Base-by-base conservation (phyloP, 768 basidiomycete species). In the Lactarius vividus region DNA sequence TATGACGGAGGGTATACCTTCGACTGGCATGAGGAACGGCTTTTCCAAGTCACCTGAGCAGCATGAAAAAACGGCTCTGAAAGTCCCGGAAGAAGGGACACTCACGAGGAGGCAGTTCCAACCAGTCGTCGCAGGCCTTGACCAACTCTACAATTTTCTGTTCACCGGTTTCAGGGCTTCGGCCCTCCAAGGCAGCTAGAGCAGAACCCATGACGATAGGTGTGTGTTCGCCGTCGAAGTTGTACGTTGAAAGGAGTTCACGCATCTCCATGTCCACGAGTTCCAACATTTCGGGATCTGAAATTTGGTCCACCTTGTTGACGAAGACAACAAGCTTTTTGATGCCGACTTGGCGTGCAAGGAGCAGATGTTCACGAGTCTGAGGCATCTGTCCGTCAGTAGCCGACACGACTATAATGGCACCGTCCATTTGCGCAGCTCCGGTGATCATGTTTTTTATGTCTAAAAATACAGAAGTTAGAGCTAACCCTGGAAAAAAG, bases 231-330 rank as follows among this genome's bases (percentile, higher is more conserved):
- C 97, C 97, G 72, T 99, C 97, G 70, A 91, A 99, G 72, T 94
- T 92, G 81, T 98, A 98, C 16, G 87, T 87, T 4, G 87, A 79
- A 28, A 99, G 84, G 13, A 99, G 83, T 74, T 99, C 97, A 66
- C 97, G 89, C 88, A 99, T 99, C 84, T 99, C 97, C 96, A 99
- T 98, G 72, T 99, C 97, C 67, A 99, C 97, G 66, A 99, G 89
- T 81, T 97, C 94, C 63, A 98, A 81, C 95, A 99, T 98, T 83
- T 99, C 97, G 6, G 89, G 87, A 83, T 99, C 97, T 67, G 89
- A 86, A 65, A 98, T 91, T 81, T 89, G 86, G 80, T 99, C 97
- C 67, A 99, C 88, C 80, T 99, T 99, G 90, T 99, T 99, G 78
- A 99, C 95, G 83, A 97, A 99, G 70, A 99, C 97, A 65, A 98